Evolutionary conservation across 73 alveolate genomes (phyloP).

Genomic region (Paramecium sexaurelia): DNA sequence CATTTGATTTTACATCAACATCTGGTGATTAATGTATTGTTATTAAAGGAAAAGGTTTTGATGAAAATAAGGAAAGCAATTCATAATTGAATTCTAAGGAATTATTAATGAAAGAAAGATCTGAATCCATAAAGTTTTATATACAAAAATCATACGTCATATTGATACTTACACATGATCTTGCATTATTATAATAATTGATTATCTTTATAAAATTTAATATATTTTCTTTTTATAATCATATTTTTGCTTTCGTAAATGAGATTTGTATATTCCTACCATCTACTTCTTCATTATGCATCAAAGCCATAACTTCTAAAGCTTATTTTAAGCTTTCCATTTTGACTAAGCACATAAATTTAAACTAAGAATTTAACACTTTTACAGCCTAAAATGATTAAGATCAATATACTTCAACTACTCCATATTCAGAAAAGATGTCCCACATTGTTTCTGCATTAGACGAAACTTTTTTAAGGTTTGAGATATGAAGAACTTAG

Average conservation of each 20-base stretch:
- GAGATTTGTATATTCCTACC: conserved; percentile 47
- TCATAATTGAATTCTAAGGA: conserved; percentile 5
- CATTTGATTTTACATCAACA: conserved; percentile 11
- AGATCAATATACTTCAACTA: background rate
- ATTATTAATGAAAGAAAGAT: background rate
- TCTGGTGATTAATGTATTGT: background rate
- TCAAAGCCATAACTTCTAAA: conserved; percentile 14
- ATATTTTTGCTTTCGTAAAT: conserved; percentile 44
- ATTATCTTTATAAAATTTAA: background rate
- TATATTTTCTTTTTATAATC: background rate
- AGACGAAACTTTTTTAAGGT: conserved; percentile 41
- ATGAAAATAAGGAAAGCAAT: background rate
- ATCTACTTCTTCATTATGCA: conserved; percentile 57
- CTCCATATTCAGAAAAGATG: conserved; percentile 44
- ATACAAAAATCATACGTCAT: background rate
- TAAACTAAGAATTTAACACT: conserved; percentile 41
- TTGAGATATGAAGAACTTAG: conserved; percentile 58
- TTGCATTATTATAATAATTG: background rate
- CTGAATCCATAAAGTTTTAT: background rate
- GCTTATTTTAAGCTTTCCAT: conserved; percentile 40
- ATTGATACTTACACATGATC: conserved; percentile 6
- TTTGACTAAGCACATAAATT: conserved; percentile 44
- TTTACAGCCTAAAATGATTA: conserved; percentile 26
- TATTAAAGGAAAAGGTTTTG: background rate
- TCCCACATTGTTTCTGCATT: conserved; percentile 64